Evolutionary conservation across 495 filamentous ascomycete genomes (phyloP).

Genomic region (Daldinia concentrica): DNA sequence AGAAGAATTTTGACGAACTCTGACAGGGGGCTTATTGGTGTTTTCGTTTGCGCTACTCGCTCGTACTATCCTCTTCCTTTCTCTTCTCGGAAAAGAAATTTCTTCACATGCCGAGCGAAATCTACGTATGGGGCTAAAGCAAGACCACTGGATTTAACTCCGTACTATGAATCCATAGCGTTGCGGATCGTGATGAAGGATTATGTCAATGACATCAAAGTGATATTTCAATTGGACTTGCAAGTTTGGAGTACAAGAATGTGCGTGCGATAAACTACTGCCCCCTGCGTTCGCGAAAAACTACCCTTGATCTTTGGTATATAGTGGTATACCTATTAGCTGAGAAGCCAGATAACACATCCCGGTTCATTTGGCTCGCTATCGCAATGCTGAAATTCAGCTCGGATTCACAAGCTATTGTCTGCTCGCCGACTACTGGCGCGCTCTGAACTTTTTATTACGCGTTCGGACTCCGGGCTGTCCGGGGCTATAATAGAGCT

Average conservation of each 20-base stretch:
- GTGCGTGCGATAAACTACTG: constrained; percentile 19
- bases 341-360: constrained; percentile 23
- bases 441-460: constrained; percentile 15
- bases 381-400: constrained; percentile 19
- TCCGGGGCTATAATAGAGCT: constrained; percentile 21
- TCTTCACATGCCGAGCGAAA: constrained; percentile 8
- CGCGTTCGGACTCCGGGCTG: constrained; percentile 34
- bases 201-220: constrained; percentile 36
- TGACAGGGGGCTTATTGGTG: background rate
- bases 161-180: constrained; percentile 27
- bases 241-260: constrained; percentile 7
- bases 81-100: constrained; percentile 4
- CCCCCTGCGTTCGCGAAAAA: constrained; percentile 21
- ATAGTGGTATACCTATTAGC: constrained; percentile 19
- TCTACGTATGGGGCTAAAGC: constrained; percentile 11
- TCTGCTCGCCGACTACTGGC: constrained; percentile 13
- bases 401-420: constrained; percentile 19
- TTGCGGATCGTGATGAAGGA: constrained; percentile 28
- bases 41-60: constrained; percentile 1
- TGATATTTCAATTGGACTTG: constrained; percentile 2
- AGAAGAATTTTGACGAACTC: constrained; percentile 6
- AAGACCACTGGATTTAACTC: constrained; percentile 14
- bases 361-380: constrained; percentile 22
- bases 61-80: background rate
- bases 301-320: constrained; percentile 14